These are phyloP conservation scores for Apiospora kogelbergensis DNA, from an alignment of 2,329 filamentous ascomycete species.

Conservation along the genomic window DNA sequence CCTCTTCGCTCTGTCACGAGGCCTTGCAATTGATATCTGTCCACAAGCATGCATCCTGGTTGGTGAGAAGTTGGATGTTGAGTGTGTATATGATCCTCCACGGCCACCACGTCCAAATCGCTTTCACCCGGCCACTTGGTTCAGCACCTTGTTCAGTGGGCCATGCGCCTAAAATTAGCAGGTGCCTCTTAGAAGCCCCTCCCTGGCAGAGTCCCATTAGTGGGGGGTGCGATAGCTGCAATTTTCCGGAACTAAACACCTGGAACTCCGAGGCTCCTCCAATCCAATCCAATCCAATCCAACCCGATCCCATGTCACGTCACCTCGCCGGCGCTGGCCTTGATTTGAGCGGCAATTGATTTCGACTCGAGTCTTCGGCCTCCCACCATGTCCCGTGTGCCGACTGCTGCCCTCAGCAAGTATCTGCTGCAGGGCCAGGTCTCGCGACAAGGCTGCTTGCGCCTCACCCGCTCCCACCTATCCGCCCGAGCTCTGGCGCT, in stretches of 20 bases:
- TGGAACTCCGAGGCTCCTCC: neutral
- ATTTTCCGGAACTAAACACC: neutral
- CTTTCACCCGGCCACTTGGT: neutral
- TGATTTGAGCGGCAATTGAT: neutral
- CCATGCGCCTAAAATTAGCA: neutral
- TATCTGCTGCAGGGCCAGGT: conserved; percentile 50
- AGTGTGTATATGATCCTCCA: too few species aligned
- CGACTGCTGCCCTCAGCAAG: conserved; percentile 44
- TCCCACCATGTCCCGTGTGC: conserved; percentile 42
- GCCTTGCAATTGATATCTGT: neutral
- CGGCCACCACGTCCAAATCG: neutral
- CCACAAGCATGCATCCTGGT: neutral
- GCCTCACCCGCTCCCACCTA: conserved; percentile 13
- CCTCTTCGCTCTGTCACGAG: neutral
- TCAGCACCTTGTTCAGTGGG: conserved; percentile 2
- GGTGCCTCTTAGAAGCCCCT: neutral
- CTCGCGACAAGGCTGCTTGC: conserved; percentile 41
- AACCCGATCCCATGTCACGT: neutral
- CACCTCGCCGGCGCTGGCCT: neutral
- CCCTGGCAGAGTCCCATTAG: too few species aligned
- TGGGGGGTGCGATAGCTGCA: neutral
- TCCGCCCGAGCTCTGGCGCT: neutral
- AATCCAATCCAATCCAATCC: too few species aligned
- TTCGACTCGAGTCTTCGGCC: neutral
- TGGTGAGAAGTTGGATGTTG: too few species aligned